Percentiles rank a stretch among this genome's conserved stretches.
Conservation (phyloP, 192 early-diverging fungal species). For the Coemansia pectinata region DNA sequence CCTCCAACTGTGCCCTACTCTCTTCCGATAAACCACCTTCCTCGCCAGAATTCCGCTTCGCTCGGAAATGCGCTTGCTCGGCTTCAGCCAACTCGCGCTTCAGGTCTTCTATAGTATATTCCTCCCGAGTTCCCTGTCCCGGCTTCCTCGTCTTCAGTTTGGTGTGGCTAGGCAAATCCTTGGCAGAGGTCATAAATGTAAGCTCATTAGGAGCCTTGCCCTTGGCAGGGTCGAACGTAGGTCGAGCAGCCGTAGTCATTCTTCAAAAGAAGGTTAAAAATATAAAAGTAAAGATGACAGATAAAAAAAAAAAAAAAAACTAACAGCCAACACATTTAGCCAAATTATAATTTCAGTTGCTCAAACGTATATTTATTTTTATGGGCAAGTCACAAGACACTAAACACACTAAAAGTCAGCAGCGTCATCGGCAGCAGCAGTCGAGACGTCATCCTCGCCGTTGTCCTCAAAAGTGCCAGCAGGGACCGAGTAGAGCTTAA, state of each 20-base stretch:
- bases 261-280: neutral
- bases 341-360: neutral
- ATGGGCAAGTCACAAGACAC: neutral
- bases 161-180: conserved; percentile 75
- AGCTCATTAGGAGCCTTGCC: conserved; percentile 65
- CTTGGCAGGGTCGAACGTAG: conserved; percentile 77
- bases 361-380: neutral
- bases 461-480: conserved; percentile 63
- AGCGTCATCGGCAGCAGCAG: conserved; percentile 8
- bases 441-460: conserved; percentile 16
- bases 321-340: neutral
- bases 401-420: neutral
- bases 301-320: neutral
- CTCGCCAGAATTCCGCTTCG: conserved; percentile 55
- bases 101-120: conserved; percentile 63
- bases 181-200: conserved; percentile 64
- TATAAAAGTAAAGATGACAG: neutral
- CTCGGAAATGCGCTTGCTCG: conserved; percentile 64
- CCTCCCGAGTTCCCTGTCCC: conserved; percentile 63
- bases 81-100: conserved; percentile 66
- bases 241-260: conserved; percentile 70
- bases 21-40: neutral
- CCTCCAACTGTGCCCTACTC: conserved; percentile 1
- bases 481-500: conserved; percentile 82
- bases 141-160: conserved; percentile 75